Evolutionary conservation across 306 rosid genomes (phyloP).

Genomic region (Hylodesmum podocarpum): DNA sequence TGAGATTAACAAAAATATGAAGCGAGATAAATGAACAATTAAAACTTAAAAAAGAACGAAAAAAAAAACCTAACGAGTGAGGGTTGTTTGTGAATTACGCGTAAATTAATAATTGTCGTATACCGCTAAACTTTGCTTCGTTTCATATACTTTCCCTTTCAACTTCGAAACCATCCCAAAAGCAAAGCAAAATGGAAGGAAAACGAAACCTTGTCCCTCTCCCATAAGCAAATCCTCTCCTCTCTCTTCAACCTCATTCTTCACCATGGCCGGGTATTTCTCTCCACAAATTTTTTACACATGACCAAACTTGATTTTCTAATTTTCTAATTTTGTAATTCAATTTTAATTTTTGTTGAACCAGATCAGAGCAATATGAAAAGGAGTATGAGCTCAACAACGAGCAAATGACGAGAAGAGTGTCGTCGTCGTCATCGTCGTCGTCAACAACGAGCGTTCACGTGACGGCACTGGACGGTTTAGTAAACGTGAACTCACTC

Average conservation of each 20-base stretch:
- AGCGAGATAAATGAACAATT: too few relatives aligned
- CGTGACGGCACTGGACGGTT: conserved; percentile 84
- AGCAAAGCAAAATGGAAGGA: background rate
- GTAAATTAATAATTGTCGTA: too few relatives aligned
- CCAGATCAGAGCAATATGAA: conserved; percentile 71
- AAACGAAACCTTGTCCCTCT: conserved; percentile 24
- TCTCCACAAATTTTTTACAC: background rate
- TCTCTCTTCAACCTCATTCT: background rate
- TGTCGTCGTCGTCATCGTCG: conserved; percentile 7
- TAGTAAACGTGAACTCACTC: conserved; percentile 87
- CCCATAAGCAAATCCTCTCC: background rate
- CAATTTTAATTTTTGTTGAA: background rate
- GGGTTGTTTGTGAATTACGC: too few relatives aligned
- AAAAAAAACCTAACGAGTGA: too few relatives aligned
- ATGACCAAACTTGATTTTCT: background rate
- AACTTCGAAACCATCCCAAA: background rate
- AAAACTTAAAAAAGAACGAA: too few relatives aligned
- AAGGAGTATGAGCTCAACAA: conserved; percentile 30
- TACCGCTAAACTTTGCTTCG: background rate
- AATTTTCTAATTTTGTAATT: background rate
- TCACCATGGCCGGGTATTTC: conserved; percentile 36
- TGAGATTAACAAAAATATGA: too few relatives aligned
- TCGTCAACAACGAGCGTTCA: conserved; percentile 77
- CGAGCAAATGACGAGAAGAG: background rate
- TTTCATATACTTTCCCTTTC: background rate